Conservation (phyloP, 176 grass and related monocot species). For the Aegilops longissima region DNA sequence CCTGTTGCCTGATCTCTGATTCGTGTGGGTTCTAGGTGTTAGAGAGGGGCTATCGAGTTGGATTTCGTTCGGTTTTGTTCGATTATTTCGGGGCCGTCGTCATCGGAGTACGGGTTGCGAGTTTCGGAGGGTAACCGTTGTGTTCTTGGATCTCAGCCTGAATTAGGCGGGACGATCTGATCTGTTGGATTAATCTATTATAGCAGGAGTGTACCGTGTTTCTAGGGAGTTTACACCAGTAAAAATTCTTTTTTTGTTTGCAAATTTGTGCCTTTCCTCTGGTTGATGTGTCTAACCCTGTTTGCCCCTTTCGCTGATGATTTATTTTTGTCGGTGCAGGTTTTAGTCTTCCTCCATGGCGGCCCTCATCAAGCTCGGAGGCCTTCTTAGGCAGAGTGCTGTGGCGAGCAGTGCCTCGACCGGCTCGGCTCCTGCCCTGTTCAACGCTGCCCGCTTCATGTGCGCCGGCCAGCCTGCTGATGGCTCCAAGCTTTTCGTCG, state of each 20-base stretch:
- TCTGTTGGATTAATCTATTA: not conserved
- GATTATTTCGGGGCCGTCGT: not conserved
- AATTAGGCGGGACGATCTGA: not conserved
- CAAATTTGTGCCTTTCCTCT: not conserved
- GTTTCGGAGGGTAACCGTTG: not conserved
- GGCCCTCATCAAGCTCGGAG: conserved; percentile 67
- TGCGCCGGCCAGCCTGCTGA: not conserved
- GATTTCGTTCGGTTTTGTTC: not conserved
- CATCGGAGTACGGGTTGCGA: not conserved
- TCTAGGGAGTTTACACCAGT: not conserved
- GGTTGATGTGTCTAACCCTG: too few relatives aligned
- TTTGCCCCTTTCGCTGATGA: not conserved
- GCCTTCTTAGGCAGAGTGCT: conserved; percentile 59
- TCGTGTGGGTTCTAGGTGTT: not conserved
- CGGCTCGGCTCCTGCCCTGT: conserved; percentile 37
- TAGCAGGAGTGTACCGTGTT: not conserved
- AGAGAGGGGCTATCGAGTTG: not conserved
- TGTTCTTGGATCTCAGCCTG: not conserved
- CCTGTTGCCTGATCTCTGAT: not conserved
- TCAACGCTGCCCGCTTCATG: conserved; percentile 62
- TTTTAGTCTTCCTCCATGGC: conserved; percentile 50
- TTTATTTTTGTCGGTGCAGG: not conserved
- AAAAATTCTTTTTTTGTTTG: not conserved
- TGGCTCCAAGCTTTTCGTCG: conserved; percentile 67
- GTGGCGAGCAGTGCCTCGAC: conserved; percentile 21